Evolutionary conservation across 768 basidiomycete genomes (phyloP).

Genomic region (Rhodosporidiobolus sp.): DNA sequence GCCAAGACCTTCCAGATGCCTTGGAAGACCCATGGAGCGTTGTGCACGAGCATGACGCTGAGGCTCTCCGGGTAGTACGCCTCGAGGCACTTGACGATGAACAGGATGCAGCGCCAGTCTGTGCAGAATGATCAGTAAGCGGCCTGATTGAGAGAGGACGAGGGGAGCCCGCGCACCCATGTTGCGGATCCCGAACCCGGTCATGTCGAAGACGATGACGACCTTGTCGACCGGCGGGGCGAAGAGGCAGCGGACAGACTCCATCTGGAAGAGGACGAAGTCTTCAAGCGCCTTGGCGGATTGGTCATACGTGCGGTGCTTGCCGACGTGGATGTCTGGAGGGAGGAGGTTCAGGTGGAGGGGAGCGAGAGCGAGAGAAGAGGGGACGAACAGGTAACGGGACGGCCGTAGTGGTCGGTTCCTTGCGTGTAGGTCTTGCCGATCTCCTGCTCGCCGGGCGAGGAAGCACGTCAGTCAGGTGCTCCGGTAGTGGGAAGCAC

Average conservation of each 20-base stretch:
- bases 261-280: slow-evolving; percentile 41
- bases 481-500: too few relatives aligned
- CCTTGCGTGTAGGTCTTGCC: slow-evolving; percentile 42
- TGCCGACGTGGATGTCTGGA: slow-evolving; percentile 28
- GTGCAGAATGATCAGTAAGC: background rate
- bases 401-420: slow-evolving; percentile 38
- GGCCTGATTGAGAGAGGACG: background rate
- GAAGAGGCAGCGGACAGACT: slow-evolving; percentile 33
- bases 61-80: slow-evolving; percentile 42
- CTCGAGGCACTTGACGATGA: slow-evolving; percentile 38
- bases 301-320: slow-evolving; percentile 33
- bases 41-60: slow-evolving; percentile 37
- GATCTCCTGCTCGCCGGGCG: background rate
- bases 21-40: slow-evolving; percentile 40
- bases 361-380: background rate
- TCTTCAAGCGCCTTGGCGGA: slow-evolving; percentile 35
- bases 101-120: slow-evolving; percentile 33
- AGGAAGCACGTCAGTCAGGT: too few relatives aligned
- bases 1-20: slow-evolving; percentile 42
- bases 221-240: slow-evolving; percentile 29
- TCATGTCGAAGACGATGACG: slow-evolving; percentile 40
- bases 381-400: slow-evolving; percentile 23
- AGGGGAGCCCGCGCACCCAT: slow-evolving; percentile 15
- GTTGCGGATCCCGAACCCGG: slow-evolving; percentile 38
- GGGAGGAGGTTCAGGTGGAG: background rate